Evolutionary conservation across 306 rosid species (phyloP), one percentile per base, ranked within the genome.

Genomic region (Cyamopsis tetragonoloba): DNA sequence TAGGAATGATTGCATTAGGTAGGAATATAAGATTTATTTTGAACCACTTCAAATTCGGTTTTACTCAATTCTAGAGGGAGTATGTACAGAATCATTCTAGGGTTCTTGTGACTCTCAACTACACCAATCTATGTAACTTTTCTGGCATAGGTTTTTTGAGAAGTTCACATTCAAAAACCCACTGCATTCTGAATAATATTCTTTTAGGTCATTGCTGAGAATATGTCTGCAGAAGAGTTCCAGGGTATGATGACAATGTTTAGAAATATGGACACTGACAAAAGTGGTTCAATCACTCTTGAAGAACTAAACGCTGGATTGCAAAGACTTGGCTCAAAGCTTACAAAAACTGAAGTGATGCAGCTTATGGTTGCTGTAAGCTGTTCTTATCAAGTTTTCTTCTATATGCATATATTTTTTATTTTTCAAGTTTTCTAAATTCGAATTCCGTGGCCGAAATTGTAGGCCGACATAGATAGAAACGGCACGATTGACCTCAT

Each of bases 311-410:
- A 86, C 72, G 79, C 89, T 1, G 98, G 96, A 68, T 75, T 89
- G 84, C 91, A 91, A 30, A 84, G 91, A 56, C 96, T 92, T 35
- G 96, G 96, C 58, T 92, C 96, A 41, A 92, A 81, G 84, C 93
- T 92, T 31, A 73, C 91, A 1, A 96, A 92, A 67, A 77, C 80
- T 30, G 98, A 92, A 82, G 96, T 92, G 47, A 60, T 78, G 62
- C 98, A 92, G 77, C 96, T 92, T 37, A 92, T 89, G 98, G 98
- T 87, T 44, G 98, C 98, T 71, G 96, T 92, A 86, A 47, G 82
- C 70, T 54, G 13, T 48, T 37, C n/a, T 60, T 13, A 35, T 42
- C n/a, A n/a, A 18, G 7, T 43, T 62, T 24, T 3, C 37, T 20
- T 62, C 22, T 59, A 3, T 44, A 0, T 4, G n/a, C n/a, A n/a